Base-by-base conservation (phyloP, 306 rosid genomes). In the Boehmeria nivea region DNA sequence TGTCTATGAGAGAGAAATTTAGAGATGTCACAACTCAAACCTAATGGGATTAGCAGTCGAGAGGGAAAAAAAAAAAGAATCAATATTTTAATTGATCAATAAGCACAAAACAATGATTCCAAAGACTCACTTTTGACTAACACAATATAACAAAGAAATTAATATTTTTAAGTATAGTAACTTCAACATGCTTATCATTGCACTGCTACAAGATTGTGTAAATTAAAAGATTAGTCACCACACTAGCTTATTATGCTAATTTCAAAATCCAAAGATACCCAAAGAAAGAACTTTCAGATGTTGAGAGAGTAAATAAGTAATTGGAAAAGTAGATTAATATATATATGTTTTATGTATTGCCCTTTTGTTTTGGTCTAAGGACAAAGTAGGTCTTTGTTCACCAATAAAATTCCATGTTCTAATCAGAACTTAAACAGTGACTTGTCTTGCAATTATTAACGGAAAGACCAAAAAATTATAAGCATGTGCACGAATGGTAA, bases 81-180 rank as follows among this genome's bases (percentile, higher is more conserved):
- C 23, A 53, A 63, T 68, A 75, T 71, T 78, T 61, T 63, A 75
- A 53, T 76, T 33, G 72, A 81, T 74, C 72, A 61, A 37, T 50
- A 65, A 77, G 78, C 80, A 74, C 66, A 44, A 76, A 61, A 68
- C 65, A 66, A 83, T 85, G 87, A 85, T 89, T 79, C 97, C 83
- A 53, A 72, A 65, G 58, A 19, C 73, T 59, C 66, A 65, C 70
- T 83, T 85, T 88, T 80, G 87, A 85, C 97, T 86, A 75, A 47
- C 72, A 78, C 81, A 65, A 75, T 48, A 66, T 61, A 31, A 31
- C 57, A 56, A 59, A 15, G 28, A 22, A 64, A 36, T 27, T 64
- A 31, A 18, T 44, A 64, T 42, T 65, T n/a, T 54, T 44, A 60
- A 61, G 22, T 60, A 45, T 65, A 22, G 56, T 56, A 69, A 44